Conservation (phyloP, 768 basidiomycete genomes). For the Glaciozyma antarctica region DNA sequence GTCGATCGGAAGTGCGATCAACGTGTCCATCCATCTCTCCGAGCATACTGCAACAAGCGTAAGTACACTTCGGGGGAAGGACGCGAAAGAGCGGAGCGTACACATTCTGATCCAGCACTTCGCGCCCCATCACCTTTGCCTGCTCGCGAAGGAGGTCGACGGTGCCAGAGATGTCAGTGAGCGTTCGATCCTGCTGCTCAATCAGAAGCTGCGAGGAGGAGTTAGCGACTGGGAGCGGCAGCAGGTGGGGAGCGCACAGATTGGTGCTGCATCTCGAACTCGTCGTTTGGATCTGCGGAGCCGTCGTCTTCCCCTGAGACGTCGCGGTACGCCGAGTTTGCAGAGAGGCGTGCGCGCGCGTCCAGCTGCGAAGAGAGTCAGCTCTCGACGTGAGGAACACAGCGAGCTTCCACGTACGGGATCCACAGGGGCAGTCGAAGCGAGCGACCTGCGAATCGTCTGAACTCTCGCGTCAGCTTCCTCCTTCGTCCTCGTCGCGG, state of each 20-base stretch:
- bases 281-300: not conserved
- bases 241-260: conserved; percentile 44
- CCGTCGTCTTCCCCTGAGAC: not conserved
- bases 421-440: not conserved
- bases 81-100: conserved; percentile 42
- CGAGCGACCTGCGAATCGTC: not conserved
- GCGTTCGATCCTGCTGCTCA: conserved; percentile 75
- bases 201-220: conserved; percentile 59
- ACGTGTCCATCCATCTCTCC: conserved; percentile 67
- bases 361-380: not conserved
- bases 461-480: not conserved
- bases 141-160: conserved; percentile 75
- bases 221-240: conserved; percentile 31
- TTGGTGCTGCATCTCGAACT: conserved; percentile 80
- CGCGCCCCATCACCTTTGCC: conserved; percentile 87
- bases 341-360: conserved; percentile 7
- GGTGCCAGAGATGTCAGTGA: conserved; percentile 79
- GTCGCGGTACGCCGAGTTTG: conserved; percentile 1
- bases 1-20: conserved; percentile 57
- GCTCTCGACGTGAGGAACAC: not conserved
- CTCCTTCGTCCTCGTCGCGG: not conserved
- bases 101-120: conserved; percentile 87
- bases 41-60: conserved; percentile 53
- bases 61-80: not conserved
- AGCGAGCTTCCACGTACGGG: not conserved